phyloP scores from a whole-genome alignment of 441 rosid genomes.

The Corymbia citriodora region DNA sequence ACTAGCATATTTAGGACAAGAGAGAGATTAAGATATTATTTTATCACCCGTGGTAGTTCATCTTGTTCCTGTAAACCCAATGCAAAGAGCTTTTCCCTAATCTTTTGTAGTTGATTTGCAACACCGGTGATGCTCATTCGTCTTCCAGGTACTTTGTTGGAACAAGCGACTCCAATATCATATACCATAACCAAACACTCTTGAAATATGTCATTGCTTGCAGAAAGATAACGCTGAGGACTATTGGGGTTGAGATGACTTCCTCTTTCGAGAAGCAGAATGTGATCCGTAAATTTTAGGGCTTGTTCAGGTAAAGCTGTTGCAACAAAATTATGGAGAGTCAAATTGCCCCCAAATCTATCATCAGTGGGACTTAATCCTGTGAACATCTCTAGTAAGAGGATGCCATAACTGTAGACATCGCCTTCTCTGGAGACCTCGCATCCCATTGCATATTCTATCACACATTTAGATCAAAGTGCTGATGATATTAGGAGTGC shows the following conservation, averaged over 20 bases:
- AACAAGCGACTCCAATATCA: not conserved
- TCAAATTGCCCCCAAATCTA: not conserved
- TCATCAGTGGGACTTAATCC: not conserved
- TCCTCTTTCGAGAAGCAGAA: not conserved
- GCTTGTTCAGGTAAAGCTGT: not conserved
- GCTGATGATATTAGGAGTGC: not conserved
- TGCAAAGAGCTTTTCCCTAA: not conserved
- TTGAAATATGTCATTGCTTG: not conserved
- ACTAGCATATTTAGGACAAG: not conserved
- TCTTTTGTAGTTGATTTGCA: not conserved
- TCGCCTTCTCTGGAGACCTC: not conserved
- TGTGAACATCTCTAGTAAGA: not conserved
- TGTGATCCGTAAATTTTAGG: not conserved
- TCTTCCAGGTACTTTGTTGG: not conserved
- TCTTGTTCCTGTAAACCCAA: not conserved
- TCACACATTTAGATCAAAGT: not conserved
- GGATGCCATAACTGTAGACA: not conserved
- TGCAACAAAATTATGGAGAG: not conserved
- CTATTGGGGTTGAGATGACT: not conserved
- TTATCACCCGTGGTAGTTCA: not conserved
- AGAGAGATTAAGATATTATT: not conserved
- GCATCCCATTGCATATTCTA: not conserved
- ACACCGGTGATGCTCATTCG: not conserved
- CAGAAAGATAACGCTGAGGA: not conserved
- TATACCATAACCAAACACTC: not conserved